A percentile compares a stretch with the other conserved stretches of the same genome.
Conservation (phyloP, 176 grass and related monocot genomes). For the Zea luxurians region DNA sequence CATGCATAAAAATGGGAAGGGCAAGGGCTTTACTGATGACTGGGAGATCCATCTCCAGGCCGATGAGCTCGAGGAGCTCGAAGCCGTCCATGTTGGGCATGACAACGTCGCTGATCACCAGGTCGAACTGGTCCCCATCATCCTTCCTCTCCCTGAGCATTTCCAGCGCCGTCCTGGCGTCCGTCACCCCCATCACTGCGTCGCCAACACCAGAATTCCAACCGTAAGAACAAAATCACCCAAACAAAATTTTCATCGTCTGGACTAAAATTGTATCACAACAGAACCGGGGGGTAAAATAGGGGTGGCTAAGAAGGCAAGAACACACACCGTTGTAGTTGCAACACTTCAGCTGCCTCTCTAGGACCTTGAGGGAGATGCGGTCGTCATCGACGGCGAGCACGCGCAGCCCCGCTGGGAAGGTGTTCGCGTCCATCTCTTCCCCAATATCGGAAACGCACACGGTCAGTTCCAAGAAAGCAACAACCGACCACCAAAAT, state of each 20-base stretch:
- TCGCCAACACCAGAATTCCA: not conserved
- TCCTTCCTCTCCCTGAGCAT: conserved; percentile 49
- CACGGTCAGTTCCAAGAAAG: not conserved
- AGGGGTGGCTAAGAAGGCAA: too few species aligned
- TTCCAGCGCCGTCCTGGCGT: conserved; percentile 37
- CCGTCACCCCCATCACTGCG: conserved; percentile 41
- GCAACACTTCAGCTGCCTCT: conserved; percentile 15
- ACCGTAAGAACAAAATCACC: not conserved
- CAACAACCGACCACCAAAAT: not conserved
- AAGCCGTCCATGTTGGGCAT: conserved; percentile 74
- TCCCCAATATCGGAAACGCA: not conserved
- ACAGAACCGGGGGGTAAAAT: not conserved
- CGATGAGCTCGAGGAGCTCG: conserved; percentile 55
- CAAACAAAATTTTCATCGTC: too few species aligned
- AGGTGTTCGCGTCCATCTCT: conserved; percentile 18
- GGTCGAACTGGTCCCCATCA: conserved; percentile 34
- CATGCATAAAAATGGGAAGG: not conserved
- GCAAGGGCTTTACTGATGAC: conserved; percentile 57
- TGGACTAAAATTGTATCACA: not conserved
- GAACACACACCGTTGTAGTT: conserved; percentile 44
- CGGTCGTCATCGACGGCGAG: conserved; percentile 47
- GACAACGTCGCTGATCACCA: conserved; percentile 59
- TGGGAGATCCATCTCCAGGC: conserved; percentile 73
- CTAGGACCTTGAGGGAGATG: conserved; percentile 24
- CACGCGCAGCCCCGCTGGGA: conserved; percentile 49